A percentile compares a stretch with the other conserved stretches of the same genome.
Conservation (phyloP, 768 basidiomycete species). For the Boletus eberwhitei region DNA sequence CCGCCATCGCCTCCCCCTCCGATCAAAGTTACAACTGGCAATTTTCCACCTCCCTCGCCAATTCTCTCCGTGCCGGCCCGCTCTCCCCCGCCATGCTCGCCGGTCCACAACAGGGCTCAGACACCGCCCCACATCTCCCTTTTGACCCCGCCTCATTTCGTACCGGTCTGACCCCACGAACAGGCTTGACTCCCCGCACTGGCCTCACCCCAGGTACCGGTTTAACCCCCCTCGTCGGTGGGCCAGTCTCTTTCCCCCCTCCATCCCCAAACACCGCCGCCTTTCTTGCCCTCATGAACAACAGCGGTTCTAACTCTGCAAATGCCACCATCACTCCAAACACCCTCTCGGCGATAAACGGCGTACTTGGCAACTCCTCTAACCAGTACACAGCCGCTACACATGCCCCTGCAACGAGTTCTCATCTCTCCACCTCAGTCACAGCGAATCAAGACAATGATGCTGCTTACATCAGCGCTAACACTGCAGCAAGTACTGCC, state of each 20-base stretch:
- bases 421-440: slow-evolving; percentile 34
- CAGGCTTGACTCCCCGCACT: slow-evolving; percentile 82
- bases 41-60: slow-evolving; percentile 56
- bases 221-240: slow-evolving; percentile 76
- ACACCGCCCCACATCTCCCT: slow-evolving; percentile 33
- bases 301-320: slow-evolving; percentile 33
- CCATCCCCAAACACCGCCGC: slow-evolving; percentile 88
- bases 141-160: slow-evolving; percentile 77
- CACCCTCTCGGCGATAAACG: slow-evolving; percentile 61
- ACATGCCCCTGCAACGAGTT: slow-evolving; percentile 33
- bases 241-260: slow-evolving; percentile 74
- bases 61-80: slow-evolving; percentile 88
- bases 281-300: slow-evolving; percentile 89
- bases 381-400: slow-evolving; percentile 27
- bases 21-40: slow-evolving; percentile 56
- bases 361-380: slow-evolving; percentile 53
- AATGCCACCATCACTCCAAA: slow-evolving; percentile 59
- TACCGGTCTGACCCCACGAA: slow-evolving; percentile 83
- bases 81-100: slow-evolving; percentile 96
- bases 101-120: slow-evolving; percentile 63
- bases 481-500: slow-evolving; percentile 63
- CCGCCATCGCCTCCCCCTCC: slow-evolving; percentile 63
- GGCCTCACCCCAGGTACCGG: slow-evolving; percentile 76
- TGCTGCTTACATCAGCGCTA: slow-evolving; percentile 40
- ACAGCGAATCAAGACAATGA: slow-evolving; percentile 35